Evolutionary conservation across 371 early-diverging fungal species (phyloP).

Genomic region (Fennellomyces sp.): DNA sequence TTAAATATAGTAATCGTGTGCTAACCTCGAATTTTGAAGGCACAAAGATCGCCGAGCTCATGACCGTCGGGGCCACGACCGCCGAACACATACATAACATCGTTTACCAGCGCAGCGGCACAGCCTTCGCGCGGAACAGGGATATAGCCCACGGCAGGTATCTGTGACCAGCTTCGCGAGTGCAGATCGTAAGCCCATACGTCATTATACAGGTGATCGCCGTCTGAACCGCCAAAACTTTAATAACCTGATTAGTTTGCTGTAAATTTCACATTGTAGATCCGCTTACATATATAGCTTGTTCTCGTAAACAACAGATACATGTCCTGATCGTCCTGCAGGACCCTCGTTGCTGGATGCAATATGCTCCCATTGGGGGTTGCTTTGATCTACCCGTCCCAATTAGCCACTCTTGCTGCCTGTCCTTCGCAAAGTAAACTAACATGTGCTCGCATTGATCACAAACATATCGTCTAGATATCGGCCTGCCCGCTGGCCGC

Average conservation of each 20-base stretch:
- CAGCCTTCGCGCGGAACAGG: constrained; percentile 73
- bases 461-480: constrained; percentile 65
- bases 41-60: constrained; percentile 71
- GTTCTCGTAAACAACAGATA: constrained; percentile 54
- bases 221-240: constrained; percentile 79
- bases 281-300: constrained; percentile 62
- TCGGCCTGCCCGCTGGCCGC: constrained; percentile 70
- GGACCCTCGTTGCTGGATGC: constrained; percentile 53
- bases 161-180: constrained; percentile 57
- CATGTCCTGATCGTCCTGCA: constrained; percentile 62
- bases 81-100: constrained; percentile 78
- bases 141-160: constrained; percentile 64
- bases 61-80: constrained; percentile 65
- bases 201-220: constrained; percentile 71
- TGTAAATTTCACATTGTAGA: constrained; percentile 2
- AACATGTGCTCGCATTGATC: constrained; percentile 67
- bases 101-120: constrained; percentile 69
- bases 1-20: constrained; percentile 19
- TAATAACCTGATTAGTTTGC: background rate
- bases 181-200: constrained; percentile 74
- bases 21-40: constrained; percentile 73
- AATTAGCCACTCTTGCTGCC: background rate
- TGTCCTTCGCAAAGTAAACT: constrained; percentile 16
- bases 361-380: constrained; percentile 57
- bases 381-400: constrained; percentile 2